Percentiles rank a stretch among this genome's conserved stretches.
phyloP scores from a whole-genome alignment of 139 green algal species.

The Chlamydomonas sp. region DNA sequence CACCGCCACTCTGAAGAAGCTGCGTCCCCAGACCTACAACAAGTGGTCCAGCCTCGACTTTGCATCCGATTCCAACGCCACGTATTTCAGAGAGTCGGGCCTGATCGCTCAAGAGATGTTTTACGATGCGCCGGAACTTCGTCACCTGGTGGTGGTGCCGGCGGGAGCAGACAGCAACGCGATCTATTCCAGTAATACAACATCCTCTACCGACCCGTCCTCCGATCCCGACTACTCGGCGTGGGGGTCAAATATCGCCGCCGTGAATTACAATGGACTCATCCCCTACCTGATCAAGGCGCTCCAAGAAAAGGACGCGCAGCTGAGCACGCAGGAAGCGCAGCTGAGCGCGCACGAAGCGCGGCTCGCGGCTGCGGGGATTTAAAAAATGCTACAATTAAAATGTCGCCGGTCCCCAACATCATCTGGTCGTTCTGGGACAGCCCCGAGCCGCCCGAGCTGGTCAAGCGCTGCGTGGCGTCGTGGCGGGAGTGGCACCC shows the following conservation, averaged over 20 bases:
- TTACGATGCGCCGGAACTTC: neutral
- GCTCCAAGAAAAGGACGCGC: neutral
- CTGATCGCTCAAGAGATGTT: conserved; percentile 1
- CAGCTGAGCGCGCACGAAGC: too few species aligned
- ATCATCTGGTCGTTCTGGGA: too few species aligned
- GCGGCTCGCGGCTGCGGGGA: too few species aligned
- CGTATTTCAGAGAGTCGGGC: neutral
- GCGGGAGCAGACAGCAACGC: neutral
- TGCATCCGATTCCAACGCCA: neutral
- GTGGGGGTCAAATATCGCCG: neutral
- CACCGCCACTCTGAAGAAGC: neutral
- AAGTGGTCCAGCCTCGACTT: neutral
- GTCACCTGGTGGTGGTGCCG: neutral
- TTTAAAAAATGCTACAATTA: too few species aligned
- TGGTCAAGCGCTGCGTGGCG: too few species aligned
- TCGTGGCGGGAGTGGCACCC: too few species aligned
- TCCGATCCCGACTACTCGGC: neutral
- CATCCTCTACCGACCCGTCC: neutral
- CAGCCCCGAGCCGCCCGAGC: too few species aligned
- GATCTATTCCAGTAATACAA: neutral
- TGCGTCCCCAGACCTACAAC: neutral
- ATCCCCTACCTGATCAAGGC: neutral
- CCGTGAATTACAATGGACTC: neutral
- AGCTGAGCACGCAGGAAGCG: too few species aligned
- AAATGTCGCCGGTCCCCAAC: too few species aligned